Conservation (phyloP, 495 filamentous ascomycete genomes). For the Podospora appendiculata region DNA sequence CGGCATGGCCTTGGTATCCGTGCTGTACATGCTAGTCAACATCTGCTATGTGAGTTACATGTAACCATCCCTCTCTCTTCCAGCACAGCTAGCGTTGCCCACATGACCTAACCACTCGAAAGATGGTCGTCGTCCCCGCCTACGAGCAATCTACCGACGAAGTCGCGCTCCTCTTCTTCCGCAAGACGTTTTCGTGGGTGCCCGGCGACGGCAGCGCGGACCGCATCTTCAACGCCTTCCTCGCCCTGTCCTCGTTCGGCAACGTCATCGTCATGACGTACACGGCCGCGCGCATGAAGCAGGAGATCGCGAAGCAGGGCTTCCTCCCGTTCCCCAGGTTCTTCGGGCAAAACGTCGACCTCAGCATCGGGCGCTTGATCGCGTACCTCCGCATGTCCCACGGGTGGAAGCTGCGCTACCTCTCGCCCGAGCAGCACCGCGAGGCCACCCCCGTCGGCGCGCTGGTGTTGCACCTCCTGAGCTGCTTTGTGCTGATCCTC, state of each 20-base stretch:
- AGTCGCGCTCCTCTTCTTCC: conserved; percentile 15
- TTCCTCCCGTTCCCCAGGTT: conserved; percentile 40
- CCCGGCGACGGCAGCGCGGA: conserved; percentile 3
- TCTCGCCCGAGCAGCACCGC: conserved; percentile 4
- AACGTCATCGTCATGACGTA: conserved; percentile 40
- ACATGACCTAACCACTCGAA: too few species aligned
- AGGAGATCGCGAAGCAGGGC: conserved; percentile 47
- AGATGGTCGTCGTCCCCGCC: conserved; percentile 18
- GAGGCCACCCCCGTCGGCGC: conserved; percentile 37
- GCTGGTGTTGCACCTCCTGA: conserved; percentile 36
- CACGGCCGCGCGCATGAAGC: conserved; percentile 43
- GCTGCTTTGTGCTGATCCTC: conserved; percentile 30
- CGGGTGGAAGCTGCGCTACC: conserved; percentile 1
- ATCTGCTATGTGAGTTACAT: conserved; percentile 25
- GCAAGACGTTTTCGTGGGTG: conserved; percentile 7
- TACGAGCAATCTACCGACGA: conserved; percentile 5
- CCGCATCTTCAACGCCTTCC: conserved; percentile 14
- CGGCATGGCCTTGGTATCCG: conserved; percentile 20
- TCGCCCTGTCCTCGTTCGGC: conserved; percentile 22
- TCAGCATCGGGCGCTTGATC: conserved; percentile 24
- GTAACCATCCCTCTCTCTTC: too few species aligned
- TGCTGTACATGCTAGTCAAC: conserved; percentile 37
- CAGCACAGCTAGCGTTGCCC: too few species aligned
- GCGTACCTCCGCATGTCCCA: not conserved
- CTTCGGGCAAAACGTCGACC: conserved; percentile 31